Percentiles rank a stretch among this genome's conserved stretches.
Evolutionary conservation across 2,329 filamentous ascomycete species (phyloP).

Genomic region (Fusarium nisikadoi): DNA sequence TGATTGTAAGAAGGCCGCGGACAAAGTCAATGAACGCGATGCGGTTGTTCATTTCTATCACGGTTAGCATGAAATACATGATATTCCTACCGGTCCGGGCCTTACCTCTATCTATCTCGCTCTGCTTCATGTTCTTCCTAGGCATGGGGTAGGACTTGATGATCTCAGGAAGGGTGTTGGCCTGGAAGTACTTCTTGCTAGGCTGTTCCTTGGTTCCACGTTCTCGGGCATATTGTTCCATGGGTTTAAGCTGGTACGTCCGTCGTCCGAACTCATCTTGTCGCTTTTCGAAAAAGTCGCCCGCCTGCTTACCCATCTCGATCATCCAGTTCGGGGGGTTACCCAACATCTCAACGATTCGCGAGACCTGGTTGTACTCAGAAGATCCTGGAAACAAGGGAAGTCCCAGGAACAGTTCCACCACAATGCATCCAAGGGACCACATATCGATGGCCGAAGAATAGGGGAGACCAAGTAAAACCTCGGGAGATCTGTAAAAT

Average conservation of each 20-base stretch:
- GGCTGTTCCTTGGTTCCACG: slow-evolving; percentile 97
- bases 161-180: slow-evolving; percentile 92
- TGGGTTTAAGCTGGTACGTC: slow-evolving; percentile 91
- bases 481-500: slow-evolving; percentile 97
- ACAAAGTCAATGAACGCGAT: slow-evolving; percentile 99
- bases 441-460: slow-evolving; percentile 99
- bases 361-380: slow-evolving; percentile 97
- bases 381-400: slow-evolving; percentile 97
- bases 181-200: slow-evolving; percentile 99
- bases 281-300: slow-evolving; percentile 95
- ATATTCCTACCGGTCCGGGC: not conserved
- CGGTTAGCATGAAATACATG: slow-evolving; percentile 28
- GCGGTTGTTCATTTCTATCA: slow-evolving; percentile 95
- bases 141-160: slow-evolving; percentile 99
- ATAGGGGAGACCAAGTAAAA: slow-evolving; percentile 93
- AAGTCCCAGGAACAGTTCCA: slow-evolving; percentile 94
- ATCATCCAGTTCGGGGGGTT: slow-evolving; percentile 99
- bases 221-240: slow-evolving; percentile 97
- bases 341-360: slow-evolving; percentile 98
- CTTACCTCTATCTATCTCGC: slow-evolving; percentile 92
- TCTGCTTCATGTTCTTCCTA: slow-evolving; percentile 98
- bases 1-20: slow-evolving; percentile 90
- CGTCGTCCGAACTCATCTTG: slow-evolving; percentile 92
- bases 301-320: slow-evolving; percentile 97
- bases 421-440: slow-evolving; percentile 98